phyloP scores from a whole-genome alignment of 768 basidiomycete species.

The Royoungia palumana region DNA sequence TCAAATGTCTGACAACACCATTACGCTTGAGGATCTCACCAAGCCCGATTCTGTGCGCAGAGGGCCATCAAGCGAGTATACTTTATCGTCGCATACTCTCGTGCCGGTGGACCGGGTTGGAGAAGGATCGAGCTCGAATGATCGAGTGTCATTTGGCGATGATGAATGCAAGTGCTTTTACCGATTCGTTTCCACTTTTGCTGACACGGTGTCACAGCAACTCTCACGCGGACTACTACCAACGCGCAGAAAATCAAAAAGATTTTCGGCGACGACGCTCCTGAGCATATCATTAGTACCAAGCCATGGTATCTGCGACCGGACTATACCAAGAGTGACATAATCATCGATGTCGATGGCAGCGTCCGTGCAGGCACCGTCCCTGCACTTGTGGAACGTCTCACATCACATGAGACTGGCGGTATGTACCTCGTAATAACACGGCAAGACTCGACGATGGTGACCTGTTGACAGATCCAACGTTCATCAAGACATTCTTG shows the following conservation, averaged over 20 bases:
- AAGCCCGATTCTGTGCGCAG: conserved; percentile 13
- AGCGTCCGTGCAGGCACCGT: conserved; percentile 85
- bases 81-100: conserved; percentile 25
- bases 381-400: conserved; percentile 77
- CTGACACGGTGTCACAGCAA: conserved; percentile 17
- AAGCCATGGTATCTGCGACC: conserved; percentile 85
- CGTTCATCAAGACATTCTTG: conserved; percentile 85
- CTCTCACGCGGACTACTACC: conserved; percentile 22
- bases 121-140: conserved; percentile 19
- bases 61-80: conserved; percentile 24
- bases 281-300: conserved; percentile 42
- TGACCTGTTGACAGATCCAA: conserved; percentile 50
- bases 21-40: conserved; percentile 29
- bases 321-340: conserved; percentile 75
- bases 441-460: not conserved
- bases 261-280: conserved; percentile 61
- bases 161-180: conserved; percentile 21
- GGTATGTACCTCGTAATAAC: conserved; percentile 47
- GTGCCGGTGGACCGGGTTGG: conserved; percentile 19
- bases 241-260: conserved; percentile 58
- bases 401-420: conserved; percentile 87
- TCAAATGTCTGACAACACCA: conserved; percentile 34
- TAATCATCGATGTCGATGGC: conserved; percentile 82
- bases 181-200: not conserved
- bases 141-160: conserved; percentile 20